A percentile compares a stretch with the other conserved stretches of the same genome.
These are phyloP conservation scores for Saturnispora sekii DNA, from an alignment of 805 yeast species.

Conservation along the genomic window DNA sequence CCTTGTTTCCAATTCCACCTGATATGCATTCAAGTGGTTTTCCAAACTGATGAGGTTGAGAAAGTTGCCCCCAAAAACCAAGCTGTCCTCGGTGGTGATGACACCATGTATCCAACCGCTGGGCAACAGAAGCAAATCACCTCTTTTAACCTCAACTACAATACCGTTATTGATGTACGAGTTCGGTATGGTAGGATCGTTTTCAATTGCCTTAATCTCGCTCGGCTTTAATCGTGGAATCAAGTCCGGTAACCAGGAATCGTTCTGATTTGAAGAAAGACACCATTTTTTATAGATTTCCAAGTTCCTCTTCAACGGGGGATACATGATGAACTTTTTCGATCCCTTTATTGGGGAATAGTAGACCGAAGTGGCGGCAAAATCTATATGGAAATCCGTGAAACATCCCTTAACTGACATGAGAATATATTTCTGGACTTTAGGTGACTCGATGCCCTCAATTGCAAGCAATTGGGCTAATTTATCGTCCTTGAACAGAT, in stretches of 20 bases:
- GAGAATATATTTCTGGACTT: constrained; percentile 66
- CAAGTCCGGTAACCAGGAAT: constrained; percentile 54
- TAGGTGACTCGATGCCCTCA: constrained; percentile 31
- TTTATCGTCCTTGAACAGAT: constrained; percentile 40
- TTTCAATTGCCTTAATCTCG: constrained; percentile 7
- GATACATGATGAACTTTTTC: constrained; percentile 67
- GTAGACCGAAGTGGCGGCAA: constrained; percentile 88
- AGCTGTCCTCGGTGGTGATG: constrained; percentile 67
- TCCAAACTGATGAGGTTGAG: constrained; percentile 54
- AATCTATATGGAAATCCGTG: constrained; percentile 88
- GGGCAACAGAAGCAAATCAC: constrained; percentile 76
- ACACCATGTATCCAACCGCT: constrained; percentile 94
- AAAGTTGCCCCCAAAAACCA: constrained; percentile 85
- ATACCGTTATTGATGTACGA: constrained; percentile 28
- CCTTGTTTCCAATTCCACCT: constrained; percentile 55
- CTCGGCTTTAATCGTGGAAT: constrained; percentile 16
- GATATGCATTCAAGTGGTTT: constrained; percentile 51
- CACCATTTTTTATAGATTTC: constrained; percentile 66
- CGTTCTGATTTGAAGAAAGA: constrained; percentile 48
- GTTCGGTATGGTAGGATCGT: constrained; percentile 12
- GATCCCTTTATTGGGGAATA: constrained; percentile 71
- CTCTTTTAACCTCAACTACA: constrained; percentile 32
- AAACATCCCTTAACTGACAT: constrained; percentile 77
- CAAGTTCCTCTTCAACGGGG: constrained; percentile 62
- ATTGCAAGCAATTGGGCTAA: background rate